Base-by-base conservation (phyloP, 2,329 filamentous ascomycete species). In the Fusarium scirpi region DNA sequence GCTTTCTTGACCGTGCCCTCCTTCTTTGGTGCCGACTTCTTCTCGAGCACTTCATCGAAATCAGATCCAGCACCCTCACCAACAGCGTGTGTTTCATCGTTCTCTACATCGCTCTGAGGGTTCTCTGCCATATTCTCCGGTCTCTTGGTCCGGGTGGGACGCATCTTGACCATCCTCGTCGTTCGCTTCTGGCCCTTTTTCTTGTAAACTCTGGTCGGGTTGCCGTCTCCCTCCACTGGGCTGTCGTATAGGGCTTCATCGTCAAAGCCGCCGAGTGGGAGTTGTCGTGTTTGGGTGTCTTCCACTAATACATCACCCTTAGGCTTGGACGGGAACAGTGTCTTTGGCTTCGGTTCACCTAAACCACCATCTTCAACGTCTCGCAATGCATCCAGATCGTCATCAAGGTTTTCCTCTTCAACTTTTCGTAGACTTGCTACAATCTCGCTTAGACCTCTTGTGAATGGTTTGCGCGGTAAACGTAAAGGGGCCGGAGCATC, bases 121-220 rank as follows among this genome's bases (percentile, higher is more conserved):
- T 73, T 69, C 1, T 58, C 75, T 6, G 63, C 73, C 43, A 78
- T 77, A 6, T 78, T 76, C 18, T 78, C 68, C 24, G 86, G 84
- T 40, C 89, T 85, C 74, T 85, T 86, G 9, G 78, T 76, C 58
- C 82, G 78, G 1, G 80, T 85, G 3, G 88, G 88, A 67, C 82
- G 84, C 82, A 91, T 92, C 64, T 90, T 94, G 58, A 87, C 85
- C 49, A 85, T 83, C 67, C 90, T 85, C 5, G 93, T 95, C 58
- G 92, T 93, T 65, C 93, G 85, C 83, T 96, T 96, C 77, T 92
- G 87, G 0, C 92, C 92, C 82, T 92, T 93, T 86, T 96, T 96
- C 85, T 94, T 95, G 83, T 87, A 95, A 3, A 88, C 80, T 57
- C 85, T 87, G 40, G 89, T 78, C 4, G 89, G 89, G 67, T 87